These are phyloP conservation scores for Neonectria faginata DNA, from an alignment of 2,329 filamentous ascomycete species.

Conservation along the genomic window DNA sequence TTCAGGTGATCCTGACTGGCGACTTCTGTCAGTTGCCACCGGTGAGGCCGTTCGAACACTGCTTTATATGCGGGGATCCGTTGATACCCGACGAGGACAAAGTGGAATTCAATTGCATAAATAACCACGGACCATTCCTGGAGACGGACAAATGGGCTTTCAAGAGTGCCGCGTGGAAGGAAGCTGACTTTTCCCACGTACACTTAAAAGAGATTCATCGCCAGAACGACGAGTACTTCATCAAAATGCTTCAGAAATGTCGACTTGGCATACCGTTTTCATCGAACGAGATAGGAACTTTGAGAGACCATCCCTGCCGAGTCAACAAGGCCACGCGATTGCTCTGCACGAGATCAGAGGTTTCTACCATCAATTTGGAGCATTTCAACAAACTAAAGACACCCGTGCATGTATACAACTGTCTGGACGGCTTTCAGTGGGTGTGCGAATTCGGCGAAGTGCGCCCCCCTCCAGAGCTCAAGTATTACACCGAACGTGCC, in stretches of 20 bases:
- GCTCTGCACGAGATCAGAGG: slow-evolving; percentile 28
- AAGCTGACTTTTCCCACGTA: slow-evolving; percentile 65
- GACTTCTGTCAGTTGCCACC: slow-evolving; percentile 73
- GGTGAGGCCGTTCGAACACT: slow-evolving; percentile 63
- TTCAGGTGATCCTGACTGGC: slow-evolving; percentile 44
- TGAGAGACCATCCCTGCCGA: slow-evolving; percentile 59
- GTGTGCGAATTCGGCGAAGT: background rate
- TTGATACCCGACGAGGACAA: slow-evolving; percentile 4
- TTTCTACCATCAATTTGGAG: slow-evolving; percentile 12
- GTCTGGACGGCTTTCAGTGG: slow-evolving; percentile 30
- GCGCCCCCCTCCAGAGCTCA: slow-evolving; percentile 12
- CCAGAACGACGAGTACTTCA: slow-evolving; percentile 66
- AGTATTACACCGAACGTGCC: background rate
- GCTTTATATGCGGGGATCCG: slow-evolving; percentile 32
- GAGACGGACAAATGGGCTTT: slow-evolving; percentile 72
- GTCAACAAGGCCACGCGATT: slow-evolving; percentile 44
- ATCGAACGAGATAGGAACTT: slow-evolving; percentile 51
- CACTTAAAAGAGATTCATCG: slow-evolving; percentile 67
- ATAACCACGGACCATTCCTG: slow-evolving; percentile 51
- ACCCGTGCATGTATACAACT: slow-evolving; percentile 9
- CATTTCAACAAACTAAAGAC: slow-evolving; percentile 31
- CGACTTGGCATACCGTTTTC: slow-evolving; percentile 59
- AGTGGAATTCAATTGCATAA: slow-evolving; percentile 44
- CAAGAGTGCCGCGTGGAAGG: slow-evolving; percentile 64
- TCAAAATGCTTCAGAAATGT: slow-evolving; percentile 66